phyloP scores from a whole-genome alignment of 2,329 filamentous ascomycete genomes.

The Niveomyces coronatus region DNA sequence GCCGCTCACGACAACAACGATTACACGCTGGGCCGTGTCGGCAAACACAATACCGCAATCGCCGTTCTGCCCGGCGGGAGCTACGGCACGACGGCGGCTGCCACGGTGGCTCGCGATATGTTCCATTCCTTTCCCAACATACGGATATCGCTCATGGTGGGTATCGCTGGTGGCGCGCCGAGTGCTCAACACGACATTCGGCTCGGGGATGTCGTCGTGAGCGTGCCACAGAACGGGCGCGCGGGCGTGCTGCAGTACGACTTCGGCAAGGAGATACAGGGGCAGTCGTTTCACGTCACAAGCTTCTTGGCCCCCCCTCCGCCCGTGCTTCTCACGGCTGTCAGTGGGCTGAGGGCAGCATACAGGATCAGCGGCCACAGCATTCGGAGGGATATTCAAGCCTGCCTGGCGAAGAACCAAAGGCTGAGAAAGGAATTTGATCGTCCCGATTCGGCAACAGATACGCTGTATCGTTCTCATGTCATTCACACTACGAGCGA shows the following conservation, averaged over 20 bases:
- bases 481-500: too few species aligned
- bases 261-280: slow-evolving; percentile 5
- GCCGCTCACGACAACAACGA: slow-evolving; percentile 14
- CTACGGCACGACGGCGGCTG: slow-evolving; percentile 9
- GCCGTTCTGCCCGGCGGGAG: slow-evolving; percentile 19
- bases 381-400: too few species aligned
- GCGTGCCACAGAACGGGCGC: background rate
- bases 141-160: slow-evolving; percentile 10
- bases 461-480: too few species aligned
- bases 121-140: background rate
- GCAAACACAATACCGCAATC: slow-evolving; percentile 19
- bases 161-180: slow-evolving; percentile 10
- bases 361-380: too few species aligned
- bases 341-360: too few species aligned
- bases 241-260: slow-evolving; percentile 10
- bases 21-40: slow-evolving; percentile 18
- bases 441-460: too few species aligned
- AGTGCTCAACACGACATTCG: slow-evolving; percentile 9
- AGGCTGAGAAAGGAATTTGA: too few species aligned
- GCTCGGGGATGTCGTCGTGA: slow-evolving; percentile 11
- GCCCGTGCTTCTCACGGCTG: too few species aligned
- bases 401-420: too few species aligned
- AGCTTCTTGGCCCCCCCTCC: too few species aligned
- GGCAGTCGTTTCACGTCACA: too few species aligned
- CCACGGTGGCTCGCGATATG: background rate